Percentiles rank a stretch among this genome's conserved stretches.
These are phyloP conservation scores for Phytophthora pini DNA, from an alignment of 352 stramenopile genomes.

Conservation along the genomic window DNA sequence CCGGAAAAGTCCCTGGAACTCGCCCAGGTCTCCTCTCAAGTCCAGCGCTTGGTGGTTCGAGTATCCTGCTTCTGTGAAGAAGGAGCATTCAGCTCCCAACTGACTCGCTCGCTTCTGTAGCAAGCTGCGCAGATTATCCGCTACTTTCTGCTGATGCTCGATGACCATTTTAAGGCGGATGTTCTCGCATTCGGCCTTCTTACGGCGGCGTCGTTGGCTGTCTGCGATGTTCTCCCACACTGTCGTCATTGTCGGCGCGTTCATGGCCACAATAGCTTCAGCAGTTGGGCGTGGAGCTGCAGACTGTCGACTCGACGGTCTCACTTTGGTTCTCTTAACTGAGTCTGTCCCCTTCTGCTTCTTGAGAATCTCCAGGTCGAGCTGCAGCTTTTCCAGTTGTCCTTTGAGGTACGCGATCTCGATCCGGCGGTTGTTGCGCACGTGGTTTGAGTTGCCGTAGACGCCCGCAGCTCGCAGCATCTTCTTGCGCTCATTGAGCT, in stretches of 20 bases:
- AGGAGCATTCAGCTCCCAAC: constrained; percentile 24
- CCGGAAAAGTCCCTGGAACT: constrained; percentile 34
- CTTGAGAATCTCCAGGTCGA: constrained; percentile 33
- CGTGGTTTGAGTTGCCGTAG: constrained; percentile 41
- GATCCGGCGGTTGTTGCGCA: constrained; percentile 42
- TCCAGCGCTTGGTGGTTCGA: constrained; percentile 18
- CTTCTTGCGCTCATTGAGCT: constrained; percentile 32
- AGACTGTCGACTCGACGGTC: neutral
- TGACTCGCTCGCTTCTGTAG: constrained; percentile 31
- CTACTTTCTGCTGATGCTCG: constrained; percentile 37
- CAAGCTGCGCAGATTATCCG: constrained; percentile 16
- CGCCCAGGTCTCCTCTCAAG: constrained; percentile 22
- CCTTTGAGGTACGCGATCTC: constrained; percentile 48
- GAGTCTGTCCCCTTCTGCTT: constrained; percentile 8
- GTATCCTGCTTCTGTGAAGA: constrained; percentile 18
- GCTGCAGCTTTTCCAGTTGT: constrained; percentile 42
- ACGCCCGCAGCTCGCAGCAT: constrained; percentile 20
- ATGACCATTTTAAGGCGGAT: constrained; percentile 46
- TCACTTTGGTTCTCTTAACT: neutral
- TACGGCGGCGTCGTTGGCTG: constrained; percentile 36
- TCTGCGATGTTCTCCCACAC: constrained; percentile 35
- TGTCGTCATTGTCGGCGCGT: constrained; percentile 16
- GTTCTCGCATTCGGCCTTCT: constrained; percentile 47
- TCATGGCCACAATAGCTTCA: constrained; percentile 13
- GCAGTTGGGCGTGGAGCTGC: neutral